Base-by-base conservation (phyloP, 306 rosid species). In the Comarum palustre region DNA sequence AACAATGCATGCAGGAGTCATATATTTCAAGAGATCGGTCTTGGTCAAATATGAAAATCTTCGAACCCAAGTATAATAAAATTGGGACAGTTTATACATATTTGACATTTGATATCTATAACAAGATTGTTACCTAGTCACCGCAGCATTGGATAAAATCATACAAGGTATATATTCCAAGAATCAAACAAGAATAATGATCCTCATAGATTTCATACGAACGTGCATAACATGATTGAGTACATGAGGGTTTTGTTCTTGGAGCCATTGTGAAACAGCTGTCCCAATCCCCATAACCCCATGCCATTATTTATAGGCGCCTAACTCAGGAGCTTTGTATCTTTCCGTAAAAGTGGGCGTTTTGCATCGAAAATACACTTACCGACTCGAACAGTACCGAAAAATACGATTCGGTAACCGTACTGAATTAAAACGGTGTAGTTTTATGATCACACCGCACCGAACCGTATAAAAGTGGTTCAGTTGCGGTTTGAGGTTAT, bases 171-270 rank as follows among this genome's bases (percentile, higher is more conserved):
- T 59, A 31, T 27, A 14, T 14, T 60, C 42, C 13, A 16, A 31
- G 31, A 5, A 58, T 58, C 20, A 19, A 29, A 31, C 66, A 60
- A 60, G 31, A 7, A 8, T 6, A 32, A 32, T 9, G 66, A 61
- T 32, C 7, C 66, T 61, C 13, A 61, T 61, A 61, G 43, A 22
- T 60, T 11, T 17, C 68, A 62, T 34, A 38, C 38, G 73, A 80
- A 75, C 84, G 84, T 80, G 80, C 84, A 71, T 34, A 34, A 13
- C 84, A 75, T 71, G 77, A 75, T 70, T 68, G 50, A 48, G 19
- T 20, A 24, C 8, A 10, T 48, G 2, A 25, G 25, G 19, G 45
- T 13, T 46, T 50, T 27, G 42, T 24, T 41, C 20, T 48, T 41
- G 59, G 66, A 45, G 43, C 29, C 52, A 36, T 42, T 52, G 27